Evolutionary conservation across 495 filamentous ascomycete genomes (phyloP).

Genomic region (Pseudomonodictys pantanalensis): DNA sequence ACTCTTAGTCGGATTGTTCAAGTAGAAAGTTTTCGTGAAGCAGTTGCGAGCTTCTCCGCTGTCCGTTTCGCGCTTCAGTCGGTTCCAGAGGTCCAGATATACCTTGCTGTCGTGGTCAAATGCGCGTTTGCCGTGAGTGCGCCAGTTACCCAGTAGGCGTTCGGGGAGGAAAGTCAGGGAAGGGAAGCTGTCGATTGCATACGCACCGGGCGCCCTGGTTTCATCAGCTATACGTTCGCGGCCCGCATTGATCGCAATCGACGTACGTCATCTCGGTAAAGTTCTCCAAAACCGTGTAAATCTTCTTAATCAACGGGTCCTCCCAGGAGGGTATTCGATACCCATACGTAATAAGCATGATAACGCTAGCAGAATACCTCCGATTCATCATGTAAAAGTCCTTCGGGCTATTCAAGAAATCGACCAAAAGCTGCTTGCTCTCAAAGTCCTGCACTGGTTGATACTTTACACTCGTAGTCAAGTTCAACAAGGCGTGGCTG

Average conservation of each 20-base stretch:
- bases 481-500: constrained; percentile 34
- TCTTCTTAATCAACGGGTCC: constrained; percentile 29
- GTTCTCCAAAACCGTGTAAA: constrained; percentile 29
- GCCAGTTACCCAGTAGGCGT: constrained; percentile 31
- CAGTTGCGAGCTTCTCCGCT: constrained; percentile 25
- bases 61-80: constrained; percentile 27
- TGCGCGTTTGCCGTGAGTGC: constrained; percentile 24
- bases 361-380: constrained; percentile 35
- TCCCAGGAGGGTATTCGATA: constrained; percentile 28
- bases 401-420: constrained; percentile 32
- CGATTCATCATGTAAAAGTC: constrained; percentile 33
- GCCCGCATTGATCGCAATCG: neutral
- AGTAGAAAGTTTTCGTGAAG: constrained; percentile 32
- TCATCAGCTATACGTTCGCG: neutral
- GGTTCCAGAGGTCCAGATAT: constrained; percentile 30
- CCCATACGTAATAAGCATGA: constrained; percentile 37
- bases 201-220: constrained; percentile 27
- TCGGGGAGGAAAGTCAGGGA: constrained; percentile 26
- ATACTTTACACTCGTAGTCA: constrained; percentile 29
- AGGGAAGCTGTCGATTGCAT: constrained; percentile 31
- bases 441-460: constrained; percentile 39
- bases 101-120: constrained; percentile 30
- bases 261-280: constrained; percentile 28
- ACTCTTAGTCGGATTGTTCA: constrained; percentile 30
- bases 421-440: constrained; percentile 35